Conservation (phyloP, 176 grass and related monocot species). For the Chrysopogon serrulatus region DNA sequence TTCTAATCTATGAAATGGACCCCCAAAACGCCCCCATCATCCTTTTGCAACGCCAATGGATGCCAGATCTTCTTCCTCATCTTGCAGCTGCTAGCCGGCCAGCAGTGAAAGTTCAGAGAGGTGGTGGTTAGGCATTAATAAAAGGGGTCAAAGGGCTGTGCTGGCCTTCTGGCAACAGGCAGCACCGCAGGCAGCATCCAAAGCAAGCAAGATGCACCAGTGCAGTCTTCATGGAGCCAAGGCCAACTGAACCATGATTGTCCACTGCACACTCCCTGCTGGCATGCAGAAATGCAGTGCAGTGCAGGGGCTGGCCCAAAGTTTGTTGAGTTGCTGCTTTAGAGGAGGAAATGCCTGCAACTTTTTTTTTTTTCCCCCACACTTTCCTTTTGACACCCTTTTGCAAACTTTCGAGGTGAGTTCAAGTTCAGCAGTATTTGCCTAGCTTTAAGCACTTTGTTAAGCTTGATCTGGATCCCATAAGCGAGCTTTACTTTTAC, state of each 20-base stretch:
- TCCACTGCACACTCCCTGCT: slow-evolving; percentile 23
- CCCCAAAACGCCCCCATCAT: slow-evolving; percentile 8
- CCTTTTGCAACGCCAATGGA: not conserved
- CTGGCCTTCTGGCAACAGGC: not conserved
- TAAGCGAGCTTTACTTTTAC: not conserved
- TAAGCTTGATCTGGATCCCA: not conserved
- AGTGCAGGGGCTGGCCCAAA: slow-evolving; percentile 17
- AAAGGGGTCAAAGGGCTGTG: slow-evolving; percentile 16
- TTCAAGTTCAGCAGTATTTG: slow-evolving; percentile 12
- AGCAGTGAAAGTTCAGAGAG: not conserved
- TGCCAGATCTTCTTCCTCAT: not conserved
- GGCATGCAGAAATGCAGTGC: slow-evolving; percentile 14
- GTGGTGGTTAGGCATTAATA: slow-evolving; percentile 42
- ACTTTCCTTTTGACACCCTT: not conserved
- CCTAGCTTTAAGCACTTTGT: slow-evolving; percentile 4
- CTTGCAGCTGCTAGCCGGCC: not conserved
- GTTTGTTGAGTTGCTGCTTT: slow-evolving; percentile 35
- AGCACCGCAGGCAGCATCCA: slow-evolving; percentile 31
- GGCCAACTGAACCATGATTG: slow-evolving; percentile 14
- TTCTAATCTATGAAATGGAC: slow-evolving; percentile 8
- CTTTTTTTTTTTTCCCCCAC: not conserved
- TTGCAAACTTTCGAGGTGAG: slow-evolving; percentile 27
- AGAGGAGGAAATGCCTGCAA: slow-evolving; percentile 29
- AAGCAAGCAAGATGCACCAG: not conserved
- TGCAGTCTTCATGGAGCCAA: not conserved